Evolutionary conservation across 495 filamentous ascomycete species (phyloP).

Genomic region (Tuber calosporum): DNA sequence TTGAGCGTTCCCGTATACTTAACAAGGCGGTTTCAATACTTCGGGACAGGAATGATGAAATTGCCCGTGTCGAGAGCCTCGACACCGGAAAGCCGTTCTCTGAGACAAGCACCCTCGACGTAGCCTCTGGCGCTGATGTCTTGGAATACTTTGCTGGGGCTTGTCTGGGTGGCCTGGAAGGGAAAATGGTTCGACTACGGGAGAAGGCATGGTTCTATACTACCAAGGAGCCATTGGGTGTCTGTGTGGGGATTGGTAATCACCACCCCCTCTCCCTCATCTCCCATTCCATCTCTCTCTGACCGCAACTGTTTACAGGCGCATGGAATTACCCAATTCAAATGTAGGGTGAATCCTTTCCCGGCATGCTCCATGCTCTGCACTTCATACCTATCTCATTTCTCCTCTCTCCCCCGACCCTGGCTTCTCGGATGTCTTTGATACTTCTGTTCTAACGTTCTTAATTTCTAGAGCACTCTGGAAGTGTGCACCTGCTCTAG

Average conservation of each 20-base stretch:
- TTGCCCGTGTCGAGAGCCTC: constrained; percentile 60
- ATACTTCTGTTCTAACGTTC: neutral
- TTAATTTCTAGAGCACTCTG: constrained; percentile 55
- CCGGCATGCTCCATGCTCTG: neutral
- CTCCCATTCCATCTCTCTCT: constrained; percentile 7
- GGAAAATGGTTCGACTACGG: constrained; percentile 59
- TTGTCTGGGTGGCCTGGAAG: constrained; percentile 62
- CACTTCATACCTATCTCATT: neutral
- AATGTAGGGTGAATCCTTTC: neutral
- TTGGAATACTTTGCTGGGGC: constrained; percentile 70
- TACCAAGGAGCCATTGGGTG: constrained; percentile 64
- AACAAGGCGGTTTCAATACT: constrained; percentile 60
- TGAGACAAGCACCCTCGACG: constrained; percentile 68
- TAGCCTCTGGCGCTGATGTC: constrained; percentile 67
- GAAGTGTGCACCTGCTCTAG: constrained; percentile 76
- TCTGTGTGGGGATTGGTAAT: constrained; percentile 74
- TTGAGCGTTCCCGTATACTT: constrained; percentile 62
- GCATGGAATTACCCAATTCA: constrained; percentile 2
- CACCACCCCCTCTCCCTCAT: constrained; percentile 27
- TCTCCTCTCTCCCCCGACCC: neutral
- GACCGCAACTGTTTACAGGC: neutral
- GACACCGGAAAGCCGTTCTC: constrained; percentile 70
- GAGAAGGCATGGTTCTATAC: constrained; percentile 69
- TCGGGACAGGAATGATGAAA: constrained; percentile 61
- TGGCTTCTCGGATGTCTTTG: neutral